Percentiles rank a stretch among this genome's conserved stretches.
Conservation (phyloP, 2,329 filamentous ascomycete species). For the Tolypocladium pustulatum region DNA sequence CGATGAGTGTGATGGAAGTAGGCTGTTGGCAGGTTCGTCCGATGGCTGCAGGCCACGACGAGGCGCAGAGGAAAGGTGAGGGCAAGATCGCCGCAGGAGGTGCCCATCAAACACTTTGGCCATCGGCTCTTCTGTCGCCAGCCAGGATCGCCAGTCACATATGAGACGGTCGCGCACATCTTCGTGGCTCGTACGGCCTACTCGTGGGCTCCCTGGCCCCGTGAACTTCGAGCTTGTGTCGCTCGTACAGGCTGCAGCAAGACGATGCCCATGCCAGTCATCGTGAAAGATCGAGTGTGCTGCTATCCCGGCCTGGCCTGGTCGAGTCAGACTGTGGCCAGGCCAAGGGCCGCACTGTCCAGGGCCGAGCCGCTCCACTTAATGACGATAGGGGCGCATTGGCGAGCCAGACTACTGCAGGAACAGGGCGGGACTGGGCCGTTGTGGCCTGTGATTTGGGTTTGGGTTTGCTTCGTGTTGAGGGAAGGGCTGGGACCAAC, state of each 20-base stretch:
- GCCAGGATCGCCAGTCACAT: neutral
- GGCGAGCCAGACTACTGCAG: conserved; percentile 7
- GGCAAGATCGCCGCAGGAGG: neutral
- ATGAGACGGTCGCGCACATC: neutral
- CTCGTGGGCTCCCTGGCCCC: no score
- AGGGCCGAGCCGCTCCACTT: conserved; percentile 1
- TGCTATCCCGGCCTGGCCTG: no score
- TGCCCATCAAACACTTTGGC: neutral
- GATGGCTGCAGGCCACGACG: neutral
- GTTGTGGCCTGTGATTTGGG: neutral
- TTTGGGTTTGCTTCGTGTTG: neutral
- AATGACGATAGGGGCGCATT: conserved; percentile 4
- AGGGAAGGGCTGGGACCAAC: neutral
- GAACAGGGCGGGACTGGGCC: conserved; percentile 3
- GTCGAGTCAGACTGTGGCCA: neutral
- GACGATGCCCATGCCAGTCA: no score
- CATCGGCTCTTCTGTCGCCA: neutral
- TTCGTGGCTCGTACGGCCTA: no score
- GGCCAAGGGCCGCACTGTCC: neutral
- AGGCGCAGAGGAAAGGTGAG: neutral
- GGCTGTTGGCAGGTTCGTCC: neutral
- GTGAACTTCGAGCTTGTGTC: no score
- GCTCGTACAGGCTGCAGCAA: no score
- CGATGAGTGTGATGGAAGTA: neutral
- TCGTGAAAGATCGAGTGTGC: no score